phyloP scores from a whole-genome alignment of 2,329 filamentous ascomycete genomes.

The Trichoderma polysporum region DNA sequence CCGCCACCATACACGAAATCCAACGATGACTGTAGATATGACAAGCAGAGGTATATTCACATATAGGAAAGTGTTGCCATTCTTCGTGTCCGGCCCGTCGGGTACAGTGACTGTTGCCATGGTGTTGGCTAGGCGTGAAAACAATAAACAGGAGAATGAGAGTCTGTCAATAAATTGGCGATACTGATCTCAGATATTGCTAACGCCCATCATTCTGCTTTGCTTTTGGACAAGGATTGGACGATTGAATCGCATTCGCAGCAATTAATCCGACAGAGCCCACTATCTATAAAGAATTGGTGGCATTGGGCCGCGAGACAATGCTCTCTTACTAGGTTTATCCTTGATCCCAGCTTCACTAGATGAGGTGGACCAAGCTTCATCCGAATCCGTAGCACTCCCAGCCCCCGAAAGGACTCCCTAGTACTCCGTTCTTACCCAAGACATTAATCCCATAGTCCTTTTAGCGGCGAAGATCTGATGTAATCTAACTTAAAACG shows the following conservation, averaged over 20 bases:
- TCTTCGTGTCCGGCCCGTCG: slow-evolving; percentile 3
- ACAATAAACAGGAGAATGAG: not conserved
- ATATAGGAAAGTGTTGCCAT: slow-evolving; percentile 6
- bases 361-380: slow-evolving; percentile 3
- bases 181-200: not conserved
- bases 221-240: not conserved
- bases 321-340: not conserved
- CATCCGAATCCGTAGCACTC: not conserved
- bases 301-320: not conserved
- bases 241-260: not conserved
- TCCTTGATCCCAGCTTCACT: slow-evolving; percentile 6
- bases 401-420: not conserved
- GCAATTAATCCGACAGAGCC: not conserved
- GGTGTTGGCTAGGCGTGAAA: not conserved
- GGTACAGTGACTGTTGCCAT: not conserved
- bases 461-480: not conserved
- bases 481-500: not conserved
- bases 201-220: not conserved
- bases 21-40: not conserved
- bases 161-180: not conserved
- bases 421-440: not conserved
- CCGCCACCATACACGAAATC: slow-evolving; percentile 15
- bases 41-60: slow-evolving; percentile 13
- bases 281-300: slow-evolving; percentile 1
- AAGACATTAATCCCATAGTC: not conserved